Base-by-base conservation (phyloP, 495 filamentous ascomycete species). In the Podospora didyma region DNA sequence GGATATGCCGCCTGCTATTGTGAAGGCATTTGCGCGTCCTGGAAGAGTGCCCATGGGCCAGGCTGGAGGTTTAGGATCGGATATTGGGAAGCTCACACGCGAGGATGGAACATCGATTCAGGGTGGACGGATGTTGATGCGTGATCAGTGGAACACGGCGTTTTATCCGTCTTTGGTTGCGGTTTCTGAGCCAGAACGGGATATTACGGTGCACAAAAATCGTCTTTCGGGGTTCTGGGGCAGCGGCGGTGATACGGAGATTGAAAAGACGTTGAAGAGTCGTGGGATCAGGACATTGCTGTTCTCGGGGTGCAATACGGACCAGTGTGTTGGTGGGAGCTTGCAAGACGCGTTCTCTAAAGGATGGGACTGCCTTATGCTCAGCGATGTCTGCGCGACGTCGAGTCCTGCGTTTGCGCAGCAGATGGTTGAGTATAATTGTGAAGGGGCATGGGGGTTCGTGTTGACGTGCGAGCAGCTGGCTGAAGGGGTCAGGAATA, bases 191-290 rank as follows among this genome's bases (percentile, higher is more conserved):
- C 45, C 45, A 12, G 11, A 46, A 17, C n/a, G 4, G 26, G 45
- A 47, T 14, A 47, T 47, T 4, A 10, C 3, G 45, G 5, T 47
- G 11, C 45, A 47, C 45, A 47, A 47, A 14, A 47, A 47, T 19
- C 45, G 45, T 22, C 22, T 47, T 7, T 47, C 45, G n/a, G 45
- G 45, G 45, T 47, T 47, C 45, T 47, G 45, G 20, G 45, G 45
- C 9, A 19, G 45, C 4, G 26, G 26, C 26, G 45, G 17, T 22
- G 45, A 19, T 4, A 22, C 45, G 16, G 45, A 21, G 4, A 47
- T 47, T 14, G 45, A 24, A 19, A 19, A 22, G 45, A 19, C 20
- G 6, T 24, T 47, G 45, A 11, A 3, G 19, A 12, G 20, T 21
- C 45, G 45, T 22, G 45, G 45, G 3, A 24, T 47, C 45, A 47